Base-by-base conservation (phyloP, 2,329 filamentous ascomycete genomes). In the Chaetothyriales sp. region DNA sequence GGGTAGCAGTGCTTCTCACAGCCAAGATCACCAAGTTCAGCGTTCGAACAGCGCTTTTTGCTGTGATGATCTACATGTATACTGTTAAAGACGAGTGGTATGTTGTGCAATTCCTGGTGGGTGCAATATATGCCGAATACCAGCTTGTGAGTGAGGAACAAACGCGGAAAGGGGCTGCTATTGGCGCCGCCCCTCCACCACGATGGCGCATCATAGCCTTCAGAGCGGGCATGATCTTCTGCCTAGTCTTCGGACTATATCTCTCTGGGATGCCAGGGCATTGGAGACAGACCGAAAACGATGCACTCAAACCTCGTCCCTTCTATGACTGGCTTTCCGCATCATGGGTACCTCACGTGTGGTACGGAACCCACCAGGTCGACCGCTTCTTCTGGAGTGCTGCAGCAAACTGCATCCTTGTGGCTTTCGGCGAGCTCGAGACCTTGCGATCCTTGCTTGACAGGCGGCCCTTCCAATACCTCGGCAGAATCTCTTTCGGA, bases 401-500 rank as follows among this genome's bases (percentile, higher is more conserved):
- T 10, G 28, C 8, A 5, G 28, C 28, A 36, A 36, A 36, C 28
- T 10, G 4, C 28, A 36, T 36, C 7, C 28, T 36, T 36, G 28
- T 36, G 5, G 28, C 4, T 10, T 36, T 5, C 28, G 28, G 28
- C 12, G 28, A 36, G 28, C 28, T 36, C 28, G 4, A 36, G 12
- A 36, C 28, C 28, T 5, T 36, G 28, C 28, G 12, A 36, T 36
- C 8, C 12, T 28, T 81, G 60, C 81, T 83, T 58, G 78, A 80
- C 62, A 69, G 67, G 0, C 67, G 67, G 18, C 73, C 79, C 58
- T 77, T 73, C 59, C 79, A 81, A 59, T 80, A 80, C 54, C 70
- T 83, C 1, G 80, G 80, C 1, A 73, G 74, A 45, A 71, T 83
- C 51, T 81, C 78, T 0, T 84, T 75, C 60, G 70, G 76, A 1